phyloP scores from a whole-genome alignment of 1,139 yeast genomes.

The Diutina neorugosa region DNA sequence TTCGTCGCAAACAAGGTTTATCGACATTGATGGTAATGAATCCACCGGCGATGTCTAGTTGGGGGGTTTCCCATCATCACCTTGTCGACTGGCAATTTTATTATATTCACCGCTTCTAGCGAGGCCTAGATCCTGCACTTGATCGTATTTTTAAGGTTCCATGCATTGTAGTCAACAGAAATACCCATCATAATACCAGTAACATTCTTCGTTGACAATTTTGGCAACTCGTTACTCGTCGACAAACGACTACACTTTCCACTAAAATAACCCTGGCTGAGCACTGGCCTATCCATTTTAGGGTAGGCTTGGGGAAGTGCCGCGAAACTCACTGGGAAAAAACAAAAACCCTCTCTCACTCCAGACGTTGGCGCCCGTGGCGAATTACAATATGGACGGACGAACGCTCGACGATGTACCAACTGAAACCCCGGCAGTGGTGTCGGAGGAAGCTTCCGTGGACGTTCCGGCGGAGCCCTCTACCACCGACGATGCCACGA shows the following conservation, averaged over 20 bases:
- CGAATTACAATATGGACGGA: not conserved
- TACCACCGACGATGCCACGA: not conserved
- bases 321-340: not conserved
- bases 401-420: not conserved
- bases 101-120: not conserved
- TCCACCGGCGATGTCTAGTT: not conserved
- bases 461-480: not conserved
- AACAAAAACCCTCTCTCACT: not conserved
- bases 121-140: not conserved
- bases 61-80: too few species aligned
- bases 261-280: not conserved
- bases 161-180: not conserved
- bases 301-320: not conserved
- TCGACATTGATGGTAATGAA: not conserved
- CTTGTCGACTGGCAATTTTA: too few species aligned
- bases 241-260: not conserved
- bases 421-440: not conserved
- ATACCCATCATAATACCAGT: not conserved
- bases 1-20: not conserved
- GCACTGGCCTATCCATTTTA: not conserved
- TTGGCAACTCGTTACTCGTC: not conserved
- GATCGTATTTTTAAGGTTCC: slow-evolving; percentile 1
- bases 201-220: not conserved
- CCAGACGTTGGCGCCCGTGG: not conserved
- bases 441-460: not conserved